These are phyloP conservation scores for Acanthamoeba triangularis DNA, from an alignment of 208 protist genomes.

Conservation along the genomic window DNA sequence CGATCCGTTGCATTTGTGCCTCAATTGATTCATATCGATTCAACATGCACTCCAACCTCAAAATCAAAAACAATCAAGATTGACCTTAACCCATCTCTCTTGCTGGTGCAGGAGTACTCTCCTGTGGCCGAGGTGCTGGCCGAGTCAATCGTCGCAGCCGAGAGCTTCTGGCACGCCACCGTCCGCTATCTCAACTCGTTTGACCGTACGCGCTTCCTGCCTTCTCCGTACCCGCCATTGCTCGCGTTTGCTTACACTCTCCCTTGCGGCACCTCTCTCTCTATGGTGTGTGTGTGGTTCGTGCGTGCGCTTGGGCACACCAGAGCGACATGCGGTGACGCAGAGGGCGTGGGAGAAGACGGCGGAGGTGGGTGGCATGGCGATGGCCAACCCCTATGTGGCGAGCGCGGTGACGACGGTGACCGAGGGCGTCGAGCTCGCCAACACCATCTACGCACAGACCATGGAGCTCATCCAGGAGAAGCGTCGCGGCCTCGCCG, in stretches of 20 bases:
- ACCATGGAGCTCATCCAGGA: conserved; percentile 45
- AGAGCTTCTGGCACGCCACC: background rate
- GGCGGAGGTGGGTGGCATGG: background rate
- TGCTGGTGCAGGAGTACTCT: conserved; percentile 35
- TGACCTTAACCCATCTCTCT: no score
- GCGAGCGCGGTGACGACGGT: conserved; percentile 3
- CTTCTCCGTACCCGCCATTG: no score
- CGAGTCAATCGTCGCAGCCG: background rate
- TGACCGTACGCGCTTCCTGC: background rate
- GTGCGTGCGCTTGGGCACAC: background rate
- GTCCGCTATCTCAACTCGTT: background rate
- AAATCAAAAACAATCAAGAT: no score
- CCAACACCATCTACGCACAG: conserved; percentile 49
- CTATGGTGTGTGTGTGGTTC: no score
- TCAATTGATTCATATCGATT: no score
- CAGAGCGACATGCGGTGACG: background rate
- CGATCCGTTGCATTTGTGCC: background rate
- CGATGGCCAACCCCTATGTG: conserved; percentile 25
- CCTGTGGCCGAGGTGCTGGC: conserved; percentile 8
- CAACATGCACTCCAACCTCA: no score
- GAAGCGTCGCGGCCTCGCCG: background rate
- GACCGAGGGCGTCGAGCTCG: background rate
- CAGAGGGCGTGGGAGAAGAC: conserved; percentile 3
- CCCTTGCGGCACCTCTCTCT: no score
- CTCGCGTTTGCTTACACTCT: background rate